These are phyloP conservation scores for Pichia sp. DNA, from an alignment of 1,139 yeast species.

Conservation along the genomic window DNA sequence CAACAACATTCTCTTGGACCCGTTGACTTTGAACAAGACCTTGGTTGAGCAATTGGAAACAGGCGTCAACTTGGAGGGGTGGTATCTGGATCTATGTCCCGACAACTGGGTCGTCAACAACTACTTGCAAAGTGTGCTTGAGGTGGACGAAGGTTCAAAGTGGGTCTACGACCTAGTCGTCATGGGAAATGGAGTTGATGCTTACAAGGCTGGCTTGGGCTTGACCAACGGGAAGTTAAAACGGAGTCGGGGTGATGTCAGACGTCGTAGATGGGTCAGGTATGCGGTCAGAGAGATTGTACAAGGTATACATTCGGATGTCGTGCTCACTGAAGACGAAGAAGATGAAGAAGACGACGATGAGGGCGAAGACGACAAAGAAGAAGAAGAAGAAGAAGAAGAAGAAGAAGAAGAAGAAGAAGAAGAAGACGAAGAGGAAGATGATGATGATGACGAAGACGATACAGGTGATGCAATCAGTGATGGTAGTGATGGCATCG, in stretches of 20 bases:
- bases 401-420: not conserved
- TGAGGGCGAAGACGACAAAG: too few species aligned
- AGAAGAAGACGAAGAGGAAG: too few species aligned
- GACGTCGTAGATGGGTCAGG: slow-evolving; percentile 33
- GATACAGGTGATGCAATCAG: not conserved
- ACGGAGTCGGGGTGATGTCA: slow-evolving; percentile 27
- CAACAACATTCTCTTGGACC: slow-evolving; percentile 15
- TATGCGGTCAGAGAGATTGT: slow-evolving; percentile 28
- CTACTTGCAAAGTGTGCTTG: slow-evolving; percentile 49
- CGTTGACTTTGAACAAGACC: slow-evolving; percentile 9
- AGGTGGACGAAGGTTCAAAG: slow-evolving; percentile 63
- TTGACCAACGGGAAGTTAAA: slow-evolving; percentile 17
- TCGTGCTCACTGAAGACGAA: not conserved
- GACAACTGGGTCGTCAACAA: slow-evolving; percentile 52
- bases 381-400: too few species aligned
- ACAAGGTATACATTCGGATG: slow-evolving; percentile 8
- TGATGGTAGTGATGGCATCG: not conserved
- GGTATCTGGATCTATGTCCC: slow-evolving; percentile 62
- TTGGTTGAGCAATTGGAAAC: slow-evolving; percentile 13
- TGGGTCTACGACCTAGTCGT: slow-evolving; percentile 63
- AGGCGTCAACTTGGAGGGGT: slow-evolving; percentile 35
- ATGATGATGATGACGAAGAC: not conserved
- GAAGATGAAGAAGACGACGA: not conserved
- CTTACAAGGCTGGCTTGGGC: slow-evolving; percentile 19
- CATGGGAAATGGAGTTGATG: slow-evolving; percentile 18